A percentile compares a stretch with the other conserved stretches of the same genome.
These are phyloP conservation scores for Colletotrichum sidae DNA, from an alignment of 2,329 filamentous ascomycete genomes.

Conservation along the genomic window DNA sequence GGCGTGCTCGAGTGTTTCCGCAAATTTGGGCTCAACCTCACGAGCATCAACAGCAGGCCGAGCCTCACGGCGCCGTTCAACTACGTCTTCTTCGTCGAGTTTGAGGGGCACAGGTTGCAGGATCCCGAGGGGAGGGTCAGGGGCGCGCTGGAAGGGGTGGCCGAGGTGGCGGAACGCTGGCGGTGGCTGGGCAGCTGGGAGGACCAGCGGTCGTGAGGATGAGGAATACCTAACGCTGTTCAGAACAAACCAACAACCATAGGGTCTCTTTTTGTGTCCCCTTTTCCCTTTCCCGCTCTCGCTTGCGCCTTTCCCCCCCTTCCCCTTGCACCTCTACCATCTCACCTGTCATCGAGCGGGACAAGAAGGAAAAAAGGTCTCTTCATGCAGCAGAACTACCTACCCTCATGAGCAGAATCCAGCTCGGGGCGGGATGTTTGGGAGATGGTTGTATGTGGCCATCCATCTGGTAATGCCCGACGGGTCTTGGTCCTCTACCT, in stretches of 20 bases:
- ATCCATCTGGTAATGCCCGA: slow-evolving; percentile 20
- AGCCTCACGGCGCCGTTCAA: slow-evolving; percentile 82
- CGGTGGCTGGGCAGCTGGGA: slow-evolving; percentile 79
- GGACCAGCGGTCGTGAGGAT: slow-evolving; percentile 53
- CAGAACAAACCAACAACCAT: neutral
- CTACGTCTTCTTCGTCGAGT: slow-evolving; percentile 96
- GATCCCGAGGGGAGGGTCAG: slow-evolving; percentile 70
- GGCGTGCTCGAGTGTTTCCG: slow-evolving; percentile 85
- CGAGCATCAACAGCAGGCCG: slow-evolving; percentile 89
- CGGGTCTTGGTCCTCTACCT: no score
- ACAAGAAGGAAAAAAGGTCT: no score
- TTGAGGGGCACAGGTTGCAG: slow-evolving; percentile 70
- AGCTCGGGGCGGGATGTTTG: no score
- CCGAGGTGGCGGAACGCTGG: slow-evolving; percentile 68
- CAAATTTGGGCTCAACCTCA: slow-evolving; percentile 79
- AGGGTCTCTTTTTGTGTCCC: neutral
- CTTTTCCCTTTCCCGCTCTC: no score
- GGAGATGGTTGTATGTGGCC: neutral
- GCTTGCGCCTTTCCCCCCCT: no score
- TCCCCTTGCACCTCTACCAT: no score
- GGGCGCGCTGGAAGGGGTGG: slow-evolving; percentile 69
- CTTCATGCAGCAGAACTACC: no score
- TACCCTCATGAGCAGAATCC: no score
- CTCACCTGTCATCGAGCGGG: no score
- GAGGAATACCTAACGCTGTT: neutral